Evolutionary conservation across 2,329 filamentous ascomycete genomes (phyloP).

Genomic region (Aspergillus brunneoviolaceus): DNA sequence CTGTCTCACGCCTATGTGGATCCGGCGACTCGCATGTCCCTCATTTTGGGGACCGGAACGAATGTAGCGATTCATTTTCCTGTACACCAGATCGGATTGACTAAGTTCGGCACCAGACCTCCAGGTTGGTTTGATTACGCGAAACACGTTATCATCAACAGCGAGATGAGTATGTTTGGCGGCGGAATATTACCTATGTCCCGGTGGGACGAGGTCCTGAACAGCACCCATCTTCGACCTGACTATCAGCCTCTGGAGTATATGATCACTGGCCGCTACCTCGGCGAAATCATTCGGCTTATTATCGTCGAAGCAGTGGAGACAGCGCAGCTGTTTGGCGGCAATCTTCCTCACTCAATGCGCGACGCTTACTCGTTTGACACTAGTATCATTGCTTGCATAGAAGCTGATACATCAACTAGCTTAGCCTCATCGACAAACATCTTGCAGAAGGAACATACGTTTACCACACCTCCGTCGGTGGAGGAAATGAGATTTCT

Average conservation of each 20-base stretch:
- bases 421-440: slow-evolving; percentile 41
- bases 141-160: slow-evolving; percentile 64
- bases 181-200: slow-evolving; percentile 57
- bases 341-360: slow-evolving; percentile 56
- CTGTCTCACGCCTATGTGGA: slow-evolving; percentile 63
- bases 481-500: slow-evolving; percentile 56
- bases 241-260: slow-evolving; percentile 67
- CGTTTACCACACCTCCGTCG: slow-evolving; percentile 46
- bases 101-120: slow-evolving; percentile 58
- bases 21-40: slow-evolving; percentile 59
- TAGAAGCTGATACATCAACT: slow-evolving; percentile 51
- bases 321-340: slow-evolving; percentile 56
- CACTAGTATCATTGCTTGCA: slow-evolving; percentile 57
- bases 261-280: slow-evolving; percentile 62
- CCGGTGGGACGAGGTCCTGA: slow-evolving; percentile 62
- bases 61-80: slow-evolving; percentile 65
- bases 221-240: slow-evolving; percentile 56
- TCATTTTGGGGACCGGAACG: slow-evolving; percentile 65
- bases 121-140: slow-evolving; percentile 57
- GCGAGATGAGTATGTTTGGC: slow-evolving; percentile 66
- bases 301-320: slow-evolving; percentile 61
- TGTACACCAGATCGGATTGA: slow-evolving; percentile 51
- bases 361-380: slow-evolving; percentile 60
- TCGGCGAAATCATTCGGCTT: slow-evolving; percentile 63
- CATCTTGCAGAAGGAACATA: slow-evolving; percentile 54